Evolutionary conservation across 2,329 filamentous ascomycete species (phyloP), one percentile per base, ranked within the genome.

Genomic region (Pseudocercospora eumusae): DNA sequence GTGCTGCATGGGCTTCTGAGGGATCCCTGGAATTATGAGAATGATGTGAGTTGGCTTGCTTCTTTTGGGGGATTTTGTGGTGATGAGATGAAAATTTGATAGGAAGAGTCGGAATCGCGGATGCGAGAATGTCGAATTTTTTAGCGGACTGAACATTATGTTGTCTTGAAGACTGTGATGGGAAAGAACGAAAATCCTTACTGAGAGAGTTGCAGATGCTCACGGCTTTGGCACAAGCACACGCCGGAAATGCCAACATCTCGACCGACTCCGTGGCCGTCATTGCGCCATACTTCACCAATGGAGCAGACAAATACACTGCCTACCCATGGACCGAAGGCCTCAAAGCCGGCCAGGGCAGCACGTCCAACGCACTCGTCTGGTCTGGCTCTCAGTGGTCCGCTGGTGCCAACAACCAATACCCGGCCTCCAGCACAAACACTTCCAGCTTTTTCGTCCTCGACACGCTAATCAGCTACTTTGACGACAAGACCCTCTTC

Each of bases 301-400:
- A 73, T 53, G 72, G 73, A 10, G 61, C 70, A 21, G 74, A 76
- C 67, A 74, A 75, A 69, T 61, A 63, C 40, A 59, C 60, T 36
- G 71, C 60, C 7, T 76, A 74, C 55, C 74, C 74, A 11, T 76
- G 73, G 71, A 69, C 65, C 31, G 68, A 68, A 6, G 65, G 61
- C 52, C 60, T 64, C n/a, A 62, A 59, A 58, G 56, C 66, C 13
- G 70, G 69, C 27, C 44, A 62, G 52, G 71, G 73, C n/a, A 74
- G 71, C 8, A 68, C 64, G 10, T 68, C 69, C 49, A 73, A 68
- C 63, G 70, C 68, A 0, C 70, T 76, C 18, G 73, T 76, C 45
- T 76, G 74, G 74, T 57, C 66, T 33, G 72, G 64, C 23, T 74
- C 71, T 18, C 65, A 71, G 52, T 76, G 73, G 73, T 68, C 70